Base-by-base conservation (phyloP, 2,329 filamentous ascomycete species). In the Penicillium glabrum region DNA sequence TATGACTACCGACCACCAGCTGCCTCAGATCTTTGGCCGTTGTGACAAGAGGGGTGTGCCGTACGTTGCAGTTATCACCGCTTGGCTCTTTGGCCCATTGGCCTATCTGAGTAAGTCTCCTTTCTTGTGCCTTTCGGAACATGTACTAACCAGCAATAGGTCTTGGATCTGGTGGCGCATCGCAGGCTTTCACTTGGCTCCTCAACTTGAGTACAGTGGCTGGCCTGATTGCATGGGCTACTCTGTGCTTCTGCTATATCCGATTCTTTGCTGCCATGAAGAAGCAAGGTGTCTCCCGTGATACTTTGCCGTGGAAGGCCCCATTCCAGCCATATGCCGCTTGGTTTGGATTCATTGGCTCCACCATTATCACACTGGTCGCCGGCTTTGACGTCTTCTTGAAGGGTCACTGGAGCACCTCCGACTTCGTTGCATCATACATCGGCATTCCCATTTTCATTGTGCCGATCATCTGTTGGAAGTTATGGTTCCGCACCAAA, bases 341-440 rank as follows among this genome's bases (percentile, higher is more conserved):
- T 0, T 91, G 82, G 72, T 72, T 81, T 31, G 79, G 82, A 14
- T 82, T 90, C 1, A 68, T 83, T 37, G 69, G 86, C 29, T 81
- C 89, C 41, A 69, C 72, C 3, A 74, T 90, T 26, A 78, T 91
- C 14, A 85, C 83, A 3, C 70, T 91, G 4, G 85, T 89, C 57
- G 89, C 89, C 57, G 89, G 88, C 1, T 91, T 90, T 72, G 81
- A 86, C 5, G 69, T 72, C 2, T 73, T 73, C 54, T 54, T 73
- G 19, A 71, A 73, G 53, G 70, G 69, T 1, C 68, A 71, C 31
- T 70, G 68, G 69, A 62, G 43, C 46, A 62, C 72, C 0, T 70
- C 74, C 0, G 53, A 69, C 52, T 78, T 78, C 61, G 57, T 78
- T 3, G 74, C 75, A 0, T 70, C 70, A 10, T 78, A 78, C 37